Base-by-base conservation (phyloP, 1,284 basidiomycete species). In the Cutaneotrichosporon sp. region DNA sequence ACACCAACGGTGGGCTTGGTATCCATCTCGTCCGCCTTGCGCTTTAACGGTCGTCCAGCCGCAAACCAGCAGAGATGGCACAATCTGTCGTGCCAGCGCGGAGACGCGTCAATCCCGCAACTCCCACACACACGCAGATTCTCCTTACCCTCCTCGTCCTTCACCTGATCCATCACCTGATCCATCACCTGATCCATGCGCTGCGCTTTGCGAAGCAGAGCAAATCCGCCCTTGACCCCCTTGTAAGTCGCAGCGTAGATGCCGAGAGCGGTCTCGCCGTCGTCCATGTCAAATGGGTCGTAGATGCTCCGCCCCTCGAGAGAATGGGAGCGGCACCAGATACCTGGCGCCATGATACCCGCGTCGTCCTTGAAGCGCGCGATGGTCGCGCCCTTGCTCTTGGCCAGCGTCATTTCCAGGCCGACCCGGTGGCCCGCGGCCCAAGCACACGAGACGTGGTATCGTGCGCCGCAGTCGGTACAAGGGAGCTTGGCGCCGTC, bases 361-460 rank as follows among this genome's bases (percentile, higher is more conserved):
- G 86, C 83, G 73, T 89, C 88, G n/a, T 89, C 89, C 73, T 89
- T 91, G 83, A 97, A 97, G n/a, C 87, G 88, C 31, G 88, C 85
- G 8, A 86, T 85, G 10, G 85, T 83, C 0, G 86, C 86, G 0
- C 84, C 83, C 60, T 88, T 84, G 61, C 87, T 88, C 80, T 92
- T 91, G 31, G 90, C 91, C 55, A 89, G 86, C 69, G 89, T 87
- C 55, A 97, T 86, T 81, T 97, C 92, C 77, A 98, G 97, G 21
- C 90, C 93, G 69, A 98, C 90, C 69, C 85, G 88, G 81, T 89
- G 87, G 0, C 89, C 89, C 26, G 87, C 83, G 61, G 85, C 85
- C 90, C 90, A 97, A 13, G 93, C 96, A 76, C 96, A 99, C 0
- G 91, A 89, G 11, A 89, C 85, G 78, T 99, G 96, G 76, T 89